Evolutionary conservation across 768 basidiomycete species (phyloP).

Genomic region (Suillus cothurnatus): DNA sequence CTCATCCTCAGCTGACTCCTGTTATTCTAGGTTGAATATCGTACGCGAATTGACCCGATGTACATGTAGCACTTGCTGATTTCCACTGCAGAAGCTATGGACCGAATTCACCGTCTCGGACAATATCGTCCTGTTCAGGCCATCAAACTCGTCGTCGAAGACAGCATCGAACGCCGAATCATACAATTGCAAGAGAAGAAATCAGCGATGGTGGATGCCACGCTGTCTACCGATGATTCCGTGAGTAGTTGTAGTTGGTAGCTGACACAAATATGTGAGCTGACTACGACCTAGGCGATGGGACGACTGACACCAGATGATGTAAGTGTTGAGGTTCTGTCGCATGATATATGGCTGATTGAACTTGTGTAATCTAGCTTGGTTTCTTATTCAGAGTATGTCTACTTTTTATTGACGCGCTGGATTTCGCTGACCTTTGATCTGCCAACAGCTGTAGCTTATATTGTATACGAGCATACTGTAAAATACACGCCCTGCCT

Average conservation of each 20-base stretch:
- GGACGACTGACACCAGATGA: slow-evolving; percentile 90
- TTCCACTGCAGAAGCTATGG: slow-evolving; percentile 80
- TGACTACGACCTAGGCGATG: slow-evolving; percentile 64
- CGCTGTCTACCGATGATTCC: slow-evolving; percentile 78
- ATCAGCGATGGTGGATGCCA: slow-evolving; percentile 91
- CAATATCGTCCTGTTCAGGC: slow-evolving; percentile 92
- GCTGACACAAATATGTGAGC: slow-evolving; percentile 12
- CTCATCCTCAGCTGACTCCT: slow-evolving; percentile 1
- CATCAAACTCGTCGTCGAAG: slow-evolving; percentile 92
- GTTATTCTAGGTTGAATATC: slow-evolving; percentile 64
- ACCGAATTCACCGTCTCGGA: slow-evolving; percentile 95
- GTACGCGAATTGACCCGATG: slow-evolving; percentile 45
- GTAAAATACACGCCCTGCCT: neutral
- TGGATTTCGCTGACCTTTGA: neutral
- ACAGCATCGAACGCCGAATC: slow-evolving; percentile 95
- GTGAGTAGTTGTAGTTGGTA: slow-evolving; percentile 39
- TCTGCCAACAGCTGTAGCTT: neutral
- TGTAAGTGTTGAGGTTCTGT: slow-evolving; percentile 39
- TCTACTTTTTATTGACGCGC: neutral
- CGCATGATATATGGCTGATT: slow-evolving; percentile 13
- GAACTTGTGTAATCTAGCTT: slow-evolving; percentile 31
- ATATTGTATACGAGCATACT: neutral
- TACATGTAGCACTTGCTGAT: neutral
- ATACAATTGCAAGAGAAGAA: slow-evolving; percentile 97
- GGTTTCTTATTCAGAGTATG: slow-evolving; percentile 50